Evolutionary conservation across 2,329 filamentous ascomycete genomes (phyloP), one percentile per base, ranked within the genome.

Genomic region (Gremmenia infestans): DNA sequence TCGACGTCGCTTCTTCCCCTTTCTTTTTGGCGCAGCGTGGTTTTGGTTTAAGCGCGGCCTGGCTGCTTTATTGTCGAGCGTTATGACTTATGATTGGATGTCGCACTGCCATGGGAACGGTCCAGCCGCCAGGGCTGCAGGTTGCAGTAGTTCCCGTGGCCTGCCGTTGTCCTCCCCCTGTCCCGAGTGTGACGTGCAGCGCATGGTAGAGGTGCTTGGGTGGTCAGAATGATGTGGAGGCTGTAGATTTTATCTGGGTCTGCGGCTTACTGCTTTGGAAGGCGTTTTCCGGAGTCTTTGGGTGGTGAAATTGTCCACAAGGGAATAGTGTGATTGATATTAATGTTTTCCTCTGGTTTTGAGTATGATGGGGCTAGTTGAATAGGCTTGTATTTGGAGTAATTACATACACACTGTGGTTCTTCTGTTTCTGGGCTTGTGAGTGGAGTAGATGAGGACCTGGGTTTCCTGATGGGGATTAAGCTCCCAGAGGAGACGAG

Each of bases 1-100:
- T 63, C 59, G 58, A 60, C 58, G 62, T 60, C 63, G 59, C 51
- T 45, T 46, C 15, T 22, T n/a, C 28, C 53, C 55, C 49, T 46
- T 48, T 61, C 60, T 52, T 43, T 43, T 51, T 55, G 22, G 59
- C 46, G 28, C 48, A 45, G 42, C 14, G 37, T 9, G 42, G 11
- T 19, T n/a, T 45, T 22, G 15, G 17, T 11, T 45, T 45, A 45
- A 45, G 42, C 42, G 42, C 42, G 42, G 42, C 42, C 19, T 19
- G n/a, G 42, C 37, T 40, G 42, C 42, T 45, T n/a, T 19, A 19
- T 45, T 45, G n/a, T 23, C 22, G 17, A 45, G 15, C 19, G 28
- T 28, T 28, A 28, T 28, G 28, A 28, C 9, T 45, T 45, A 45
- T 22, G 42, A 45, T 45, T 17, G 42, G 37, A 40, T n/a, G 37